phyloP scores from a whole-genome alignment of 495 filamentous ascomycete species.

The Cercophora sp. region DNA sequence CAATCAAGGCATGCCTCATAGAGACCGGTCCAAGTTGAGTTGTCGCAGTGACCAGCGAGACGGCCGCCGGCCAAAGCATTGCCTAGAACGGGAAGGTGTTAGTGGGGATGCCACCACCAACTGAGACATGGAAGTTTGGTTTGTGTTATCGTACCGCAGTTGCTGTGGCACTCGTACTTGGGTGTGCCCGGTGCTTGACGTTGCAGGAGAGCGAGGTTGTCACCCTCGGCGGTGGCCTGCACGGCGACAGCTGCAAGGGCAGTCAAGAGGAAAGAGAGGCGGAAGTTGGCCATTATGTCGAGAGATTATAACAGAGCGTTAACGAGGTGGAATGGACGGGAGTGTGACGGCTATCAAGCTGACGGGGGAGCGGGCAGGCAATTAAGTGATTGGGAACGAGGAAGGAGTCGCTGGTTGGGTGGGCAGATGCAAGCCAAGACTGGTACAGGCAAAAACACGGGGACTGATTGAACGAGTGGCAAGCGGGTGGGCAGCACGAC shows the following conservation, averaged over 20 bases:
- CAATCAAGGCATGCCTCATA: conserved; percentile 41
- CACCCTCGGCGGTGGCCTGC: neutral
- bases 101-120: too few species aligned
- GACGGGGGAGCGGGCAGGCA: neutral
- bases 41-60: conserved; percentile 33
- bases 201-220: conserved; percentile 10
- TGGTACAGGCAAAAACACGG: conserved; percentile 4
- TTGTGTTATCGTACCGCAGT: conserved; percentile 27
- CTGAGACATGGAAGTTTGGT: too few species aligned
- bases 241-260: conserved; percentile 7
- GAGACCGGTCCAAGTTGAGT: conserved; percentile 32
- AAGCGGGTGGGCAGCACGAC: too few species aligned
- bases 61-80: conserved; percentile 13
- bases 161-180: conserved; percentile 20
- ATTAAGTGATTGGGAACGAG: neutral
- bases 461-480: too few species aligned
- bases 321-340: too few species aligned
- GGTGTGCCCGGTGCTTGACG: conserved; percentile 22
- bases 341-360: neutral
- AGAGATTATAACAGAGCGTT: neutral
- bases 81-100: conserved; percentile 15
- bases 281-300: conserved; percentile 2
- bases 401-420: neutral
- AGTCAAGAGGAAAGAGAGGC: conserved; percentile 6
- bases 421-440: conserved; percentile 1